Evolutionary conservation across 768 basidiomycete genomes (phyloP).

Genomic region (Pleurotus cornucopiae): DNA sequence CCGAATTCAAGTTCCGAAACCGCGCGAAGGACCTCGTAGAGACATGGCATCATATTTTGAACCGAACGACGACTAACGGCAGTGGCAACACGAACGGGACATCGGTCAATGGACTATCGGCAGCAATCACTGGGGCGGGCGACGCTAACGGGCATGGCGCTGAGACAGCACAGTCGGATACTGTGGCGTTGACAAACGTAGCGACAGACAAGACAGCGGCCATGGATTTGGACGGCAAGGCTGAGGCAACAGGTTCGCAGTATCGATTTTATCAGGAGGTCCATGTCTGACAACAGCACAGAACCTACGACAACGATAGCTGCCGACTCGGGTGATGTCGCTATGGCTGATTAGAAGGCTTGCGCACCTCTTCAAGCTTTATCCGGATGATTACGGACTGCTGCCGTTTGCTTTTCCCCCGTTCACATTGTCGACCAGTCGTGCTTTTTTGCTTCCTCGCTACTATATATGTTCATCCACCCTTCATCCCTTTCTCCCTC

Average conservation of each 20-base stretch:
- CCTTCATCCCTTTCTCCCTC: too few species aligned
- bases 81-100: background rate
- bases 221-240: conserved; percentile 29
- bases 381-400: background rate
- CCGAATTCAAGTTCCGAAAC: conserved; percentile 59
- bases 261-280: background rate
- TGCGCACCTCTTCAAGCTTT: background rate
- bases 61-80: conserved; percentile 16
- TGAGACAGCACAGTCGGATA: conserved; percentile 13
- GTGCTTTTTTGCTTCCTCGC: too few species aligned
- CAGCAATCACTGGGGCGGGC: too few species aligned
- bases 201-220: conserved; percentile 25
- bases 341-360: background rate
- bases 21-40: conserved; percentile 68
- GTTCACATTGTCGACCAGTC: background rate
- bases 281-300: background rate
- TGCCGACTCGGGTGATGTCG: background rate
- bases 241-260: background rate
- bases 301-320: background rate
- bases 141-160: background rate
- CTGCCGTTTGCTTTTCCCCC: background rate
- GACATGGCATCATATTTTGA: conserved; percentile 60
- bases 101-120: background rate
- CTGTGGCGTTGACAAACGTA: conserved; percentile 14
- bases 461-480: too few species aligned